Evolutionary conservation across 23 red algal genomes (phyloP).

Genomic region (Chondrus crispus): DNA sequence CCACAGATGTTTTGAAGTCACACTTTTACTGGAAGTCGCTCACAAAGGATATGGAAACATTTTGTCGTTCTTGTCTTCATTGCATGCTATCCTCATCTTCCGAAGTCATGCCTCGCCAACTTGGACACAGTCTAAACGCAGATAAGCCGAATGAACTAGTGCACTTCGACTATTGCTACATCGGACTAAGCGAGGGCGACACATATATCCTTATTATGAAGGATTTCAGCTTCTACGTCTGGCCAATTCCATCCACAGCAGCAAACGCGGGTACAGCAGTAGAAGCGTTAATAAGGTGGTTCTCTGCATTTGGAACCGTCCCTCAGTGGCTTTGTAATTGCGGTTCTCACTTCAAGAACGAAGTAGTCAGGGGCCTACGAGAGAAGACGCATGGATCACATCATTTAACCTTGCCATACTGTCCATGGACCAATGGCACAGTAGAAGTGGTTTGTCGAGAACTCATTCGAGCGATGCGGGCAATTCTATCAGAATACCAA

Average conservation of each 20-base stretch:
- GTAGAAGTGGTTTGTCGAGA: not conserved
- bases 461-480: not conserved
- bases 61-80: not conserved
- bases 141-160: not conserved
- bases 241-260: not conserved
- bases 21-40: not conserved
- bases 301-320: not conserved
- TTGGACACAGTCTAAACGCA: not conserved
- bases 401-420: not conserved
- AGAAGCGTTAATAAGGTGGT: not conserved
- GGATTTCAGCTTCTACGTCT: not conserved
- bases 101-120: not conserved
- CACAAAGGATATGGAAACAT: not conserved
- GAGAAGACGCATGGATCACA: not conserved
- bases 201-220: slow-evolving; percentile 5
- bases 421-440: not conserved
- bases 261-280: not conserved
- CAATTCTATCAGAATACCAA: not conserved
- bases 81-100: not conserved
- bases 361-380: not conserved
- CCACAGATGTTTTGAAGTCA: not conserved
- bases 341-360: slow-evolving; percentile 5
- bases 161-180: not conserved
- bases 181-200: not conserved
- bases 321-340: not conserved